Base-by-base conservation (phyloP, 495 filamentous ascomycete genomes). In the Penicillium flavigenum region DNA sequence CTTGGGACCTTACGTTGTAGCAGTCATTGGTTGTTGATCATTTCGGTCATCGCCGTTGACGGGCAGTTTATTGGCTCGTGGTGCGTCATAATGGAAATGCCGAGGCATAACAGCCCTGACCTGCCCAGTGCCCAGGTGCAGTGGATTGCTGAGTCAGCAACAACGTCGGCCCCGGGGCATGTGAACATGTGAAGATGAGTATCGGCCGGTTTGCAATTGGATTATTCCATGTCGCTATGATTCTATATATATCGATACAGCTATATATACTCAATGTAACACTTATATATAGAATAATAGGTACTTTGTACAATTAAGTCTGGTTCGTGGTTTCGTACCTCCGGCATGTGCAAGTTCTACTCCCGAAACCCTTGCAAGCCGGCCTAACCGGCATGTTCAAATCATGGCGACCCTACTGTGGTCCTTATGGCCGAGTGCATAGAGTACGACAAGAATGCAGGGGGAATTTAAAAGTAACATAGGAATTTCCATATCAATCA, bases 21-120 rank as follows among this genome's bases (percentile, higher is more conserved):
- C 44, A 42, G 42, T 43, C 52, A 58, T 63, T 54, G 66, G 64
- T 45, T 17, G 58, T 51, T 56, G 59, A 58, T 61, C 36, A 22
- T 8, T n/a, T 54, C 58, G 64, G 64, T 69, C 67, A 69, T 61
- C 51, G 29, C 56, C 47, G 60, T 54, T 63, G 29, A 22, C 27
- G 5, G 17, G 32, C 19, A 27, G 31, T 3, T 61, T 55, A 68
- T 64, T 59, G 63, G 57, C 36, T 49, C 26, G 24, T 36, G 22
- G 51, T 64, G 70, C 67, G 69, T 75, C 69, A 72, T 70, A 43
- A 47, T 31, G 14, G 8, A 49, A 54, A 43, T 70, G 61, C 73
- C 73, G 73, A 76, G 73, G 73, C 58, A 46, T 20, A 45, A 32
- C n/a, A 48, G 45, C 8, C 16, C 24, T 38, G 24, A 5, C 1